Percentiles rank a stretch among this genome's conserved stretches.
Conservation (phyloP, 257 asterid genomes). For the Orobanche coerulescens region DNA sequence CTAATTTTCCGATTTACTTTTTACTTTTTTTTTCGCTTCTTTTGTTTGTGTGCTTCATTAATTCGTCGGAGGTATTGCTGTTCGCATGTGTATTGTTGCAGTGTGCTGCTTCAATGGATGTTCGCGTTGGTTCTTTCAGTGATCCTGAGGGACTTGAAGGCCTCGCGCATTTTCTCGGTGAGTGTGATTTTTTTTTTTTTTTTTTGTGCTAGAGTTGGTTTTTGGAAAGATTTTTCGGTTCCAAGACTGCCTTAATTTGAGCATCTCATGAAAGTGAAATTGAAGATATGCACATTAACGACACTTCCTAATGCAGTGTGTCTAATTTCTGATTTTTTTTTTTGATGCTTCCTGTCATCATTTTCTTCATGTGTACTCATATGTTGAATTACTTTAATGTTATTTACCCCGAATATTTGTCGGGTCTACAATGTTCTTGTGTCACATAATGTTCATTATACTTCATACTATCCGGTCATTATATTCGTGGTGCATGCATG, state of each 20-base stretch:
- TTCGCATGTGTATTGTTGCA: slow-evolving; percentile 30
- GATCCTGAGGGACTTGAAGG: slow-evolving; percentile 97
- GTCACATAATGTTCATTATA: too few relatives aligned
- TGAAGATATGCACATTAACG: too few relatives aligned
- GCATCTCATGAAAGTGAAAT: neutral
- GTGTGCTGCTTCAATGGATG: slow-evolving; percentile 97
- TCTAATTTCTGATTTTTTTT: neutral
- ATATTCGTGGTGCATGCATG: too few relatives aligned
- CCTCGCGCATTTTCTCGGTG: slow-evolving; percentile 98
- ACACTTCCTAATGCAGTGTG: too few relatives aligned
- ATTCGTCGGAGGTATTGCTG: neutral
- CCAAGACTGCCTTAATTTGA: neutral
- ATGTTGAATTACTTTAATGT: neutral
- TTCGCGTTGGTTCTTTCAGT: slow-evolving; percentile 87
- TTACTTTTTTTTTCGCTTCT: neutral
- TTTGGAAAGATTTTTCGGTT: neutral
- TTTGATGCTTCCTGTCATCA: slow-evolving; percentile 16
- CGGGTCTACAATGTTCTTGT: neutral
- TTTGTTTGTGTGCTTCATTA: neutral
- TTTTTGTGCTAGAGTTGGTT: neutral
- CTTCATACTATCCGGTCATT: too few relatives aligned
- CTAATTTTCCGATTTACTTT: neutral
- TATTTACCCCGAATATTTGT: neutral
- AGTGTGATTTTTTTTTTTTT: slow-evolving; percentile 7
- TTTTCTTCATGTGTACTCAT: neutral